Conservation (phyloP, 2,329 filamentous ascomycete genomes). For the Cytospora schulzeri region DNA sequence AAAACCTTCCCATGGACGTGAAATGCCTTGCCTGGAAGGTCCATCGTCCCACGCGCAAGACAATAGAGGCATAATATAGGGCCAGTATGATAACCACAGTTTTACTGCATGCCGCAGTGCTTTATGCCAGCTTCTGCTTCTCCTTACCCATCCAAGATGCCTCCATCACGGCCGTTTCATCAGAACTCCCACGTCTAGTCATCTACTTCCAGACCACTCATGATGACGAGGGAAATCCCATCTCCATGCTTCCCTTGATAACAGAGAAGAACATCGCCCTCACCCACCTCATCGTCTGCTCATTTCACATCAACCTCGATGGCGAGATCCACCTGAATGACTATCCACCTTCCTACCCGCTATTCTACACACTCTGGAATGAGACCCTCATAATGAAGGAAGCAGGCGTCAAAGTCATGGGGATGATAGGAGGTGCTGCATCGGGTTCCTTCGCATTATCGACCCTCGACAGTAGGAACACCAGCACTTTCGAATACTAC, state of each 20-base stretch:
- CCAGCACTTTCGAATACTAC: constrained; percentile 68
- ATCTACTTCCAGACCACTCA: constrained; percentile 60
- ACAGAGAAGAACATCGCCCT: constrained; percentile 49
- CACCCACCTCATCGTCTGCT: constrained; percentile 85
- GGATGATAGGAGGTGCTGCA: constrained; percentile 86
- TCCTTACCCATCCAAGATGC: constrained; percentile 21
- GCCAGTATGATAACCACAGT: not conserved
- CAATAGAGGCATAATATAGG: not conserved
- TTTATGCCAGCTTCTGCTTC: not conserved
- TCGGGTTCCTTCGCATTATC: constrained; percentile 66
- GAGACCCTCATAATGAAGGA: constrained; percentile 74
- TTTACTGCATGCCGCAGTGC: not conserved
- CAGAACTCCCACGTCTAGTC: constrained; percentile 49
- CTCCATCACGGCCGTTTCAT: not conserved
- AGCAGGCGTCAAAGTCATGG: constrained; percentile 76
- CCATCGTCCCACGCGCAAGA: not conserved
- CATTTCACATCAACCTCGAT: constrained; percentile 76
- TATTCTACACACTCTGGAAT: constrained; percentile 74
- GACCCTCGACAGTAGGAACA: constrained; percentile 56
- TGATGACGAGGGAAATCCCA: constrained; percentile 44
- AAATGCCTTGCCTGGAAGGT: no score
- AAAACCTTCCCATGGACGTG: not conserved
- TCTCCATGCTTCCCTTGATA: constrained; percentile 57
- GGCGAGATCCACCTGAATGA: constrained; percentile 80
- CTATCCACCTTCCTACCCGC: constrained; percentile 65